Conservation (phyloP, 768 basidiomycete species). For the Trametes elegans region DNA sequence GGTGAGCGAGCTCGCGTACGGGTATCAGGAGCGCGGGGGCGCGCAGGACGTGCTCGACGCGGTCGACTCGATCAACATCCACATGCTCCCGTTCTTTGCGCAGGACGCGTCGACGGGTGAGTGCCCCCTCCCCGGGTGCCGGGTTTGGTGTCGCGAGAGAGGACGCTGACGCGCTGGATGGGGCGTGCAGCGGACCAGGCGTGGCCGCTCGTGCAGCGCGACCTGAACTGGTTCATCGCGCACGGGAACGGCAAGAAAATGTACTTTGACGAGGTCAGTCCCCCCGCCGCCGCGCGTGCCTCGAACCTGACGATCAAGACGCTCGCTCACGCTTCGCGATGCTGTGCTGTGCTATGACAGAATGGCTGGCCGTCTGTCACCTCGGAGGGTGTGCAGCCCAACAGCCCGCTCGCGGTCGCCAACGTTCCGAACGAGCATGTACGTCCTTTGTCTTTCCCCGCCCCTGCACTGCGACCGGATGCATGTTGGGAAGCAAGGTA, state of each 20-base stretch:
- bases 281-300: neutral
- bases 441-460: slow-evolving; percentile 18
- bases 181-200: slow-evolving; percentile 46
- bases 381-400: slow-evolving; percentile 60
- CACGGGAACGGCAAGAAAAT: slow-evolving; percentile 71
- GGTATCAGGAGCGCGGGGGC: slow-evolving; percentile 26
- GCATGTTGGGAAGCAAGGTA: too few species aligned
- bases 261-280: slow-evolving; percentile 62
- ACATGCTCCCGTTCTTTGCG: slow-evolving; percentile 29
- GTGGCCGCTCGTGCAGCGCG: slow-evolving; percentile 58
- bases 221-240: slow-evolving; percentile 67
- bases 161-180: neutral
- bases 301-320: neutral
- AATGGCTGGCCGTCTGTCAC: slow-evolving; percentile 78
- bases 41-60: slow-evolving; percentile 29
- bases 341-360: slow-evolving; percentile 39
- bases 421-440: slow-evolving; percentile 63
- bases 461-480: too few species aligned
- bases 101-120: slow-evolving; percentile 52
- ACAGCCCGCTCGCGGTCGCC: slow-evolving; percentile 59
- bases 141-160: neutral
- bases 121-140: neutral
- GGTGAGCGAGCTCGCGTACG: slow-evolving; percentile 28
- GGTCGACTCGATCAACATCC: slow-evolving; percentile 26
- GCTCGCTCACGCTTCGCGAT: neutral